These are phyloP conservation scores for Clathrus columnatus DNA, from an alignment of 768 basidiomycete species.

Conservation along the genomic window DNA sequence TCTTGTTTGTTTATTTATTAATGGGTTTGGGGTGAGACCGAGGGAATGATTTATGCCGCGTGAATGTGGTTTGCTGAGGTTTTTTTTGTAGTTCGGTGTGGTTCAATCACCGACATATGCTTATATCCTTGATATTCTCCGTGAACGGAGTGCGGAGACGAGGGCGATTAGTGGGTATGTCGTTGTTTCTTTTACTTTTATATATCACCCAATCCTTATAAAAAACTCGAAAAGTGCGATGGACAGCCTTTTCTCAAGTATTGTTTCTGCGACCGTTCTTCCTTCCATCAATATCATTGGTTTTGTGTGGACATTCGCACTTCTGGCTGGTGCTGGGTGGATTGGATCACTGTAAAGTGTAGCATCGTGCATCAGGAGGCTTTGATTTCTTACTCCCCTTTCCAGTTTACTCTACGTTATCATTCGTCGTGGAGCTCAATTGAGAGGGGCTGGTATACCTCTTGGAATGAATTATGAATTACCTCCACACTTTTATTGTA, in stretches of 20 bases:
- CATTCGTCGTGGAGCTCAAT: conserved; percentile 45
- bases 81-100: conserved; percentile 38
- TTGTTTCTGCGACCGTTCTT: conserved; percentile 38
- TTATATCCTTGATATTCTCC: conserved; percentile 53
- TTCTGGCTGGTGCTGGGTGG: conserved; percentile 38
- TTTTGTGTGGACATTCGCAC: conserved; percentile 37
- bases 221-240: neutral
- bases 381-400: neutral
- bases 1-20: conserved; percentile 49
- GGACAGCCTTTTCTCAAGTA: conserved; percentile 37
- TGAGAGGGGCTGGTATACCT: no score
- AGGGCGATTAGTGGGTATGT: conserved; percentile 44
- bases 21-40: conserved; percentile 52
- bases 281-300: conserved; percentile 48
- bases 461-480: no score
- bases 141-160: conserved; percentile 50
- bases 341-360: conserved; percentile 42
- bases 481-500: no score
- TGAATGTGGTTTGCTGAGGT: neutral
- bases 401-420: conserved; percentile 42
- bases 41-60: neutral
- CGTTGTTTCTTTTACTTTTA: no score
- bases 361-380: neutral
- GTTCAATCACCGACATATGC: conserved; percentile 46
- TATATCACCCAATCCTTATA: neutral